These are phyloP conservation scores for Aspergillus floridensis DNA, from an alignment of 2,329 filamentous ascomycete species.

Conservation along the genomic window DNA sequence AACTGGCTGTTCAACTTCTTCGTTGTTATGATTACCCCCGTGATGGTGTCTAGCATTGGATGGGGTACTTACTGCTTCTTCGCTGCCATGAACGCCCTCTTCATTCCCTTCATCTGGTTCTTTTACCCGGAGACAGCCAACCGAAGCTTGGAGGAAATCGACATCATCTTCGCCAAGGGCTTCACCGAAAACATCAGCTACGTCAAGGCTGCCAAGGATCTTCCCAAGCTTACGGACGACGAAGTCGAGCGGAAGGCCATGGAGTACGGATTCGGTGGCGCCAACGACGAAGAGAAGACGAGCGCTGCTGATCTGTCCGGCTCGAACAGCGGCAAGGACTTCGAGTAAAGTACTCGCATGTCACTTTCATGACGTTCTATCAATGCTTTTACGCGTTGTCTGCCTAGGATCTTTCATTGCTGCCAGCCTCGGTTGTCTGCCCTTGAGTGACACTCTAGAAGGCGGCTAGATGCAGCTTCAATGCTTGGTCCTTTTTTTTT, in stretches of 20 bases:
- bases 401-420: no score
- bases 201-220: conserved; percentile 31
- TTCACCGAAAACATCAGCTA: conserved; percentile 43
- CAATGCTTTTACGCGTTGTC: no score
- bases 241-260: conserved; percentile 34
- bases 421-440: no score
- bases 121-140: conserved; percentile 54
- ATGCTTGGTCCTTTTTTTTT: neutral
- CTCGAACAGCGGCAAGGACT: conserved; percentile 15
- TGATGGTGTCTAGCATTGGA: conserved; percentile 38
- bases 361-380: neutral
- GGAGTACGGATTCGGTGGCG: conserved; percentile 30
- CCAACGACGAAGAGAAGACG: conserved; percentile 26
- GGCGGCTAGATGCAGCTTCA: no score
- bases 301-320: conserved; percentile 11
- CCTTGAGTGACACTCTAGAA: no score
- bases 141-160: conserved; percentile 45
- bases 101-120: conserved; percentile 54
- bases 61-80: conserved; percentile 49
- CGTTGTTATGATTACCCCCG: conserved; percentile 51
- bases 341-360: conserved; percentile 12
- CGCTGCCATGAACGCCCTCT: conserved; percentile 41
- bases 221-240: conserved; percentile 36
- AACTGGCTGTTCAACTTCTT: conserved; percentile 60
- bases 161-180: conserved; percentile 47